These are phyloP conservation scores for Phragmites australis DNA, from an alignment of 176 grass and related monocot species.

Conservation along the genomic window DNA sequence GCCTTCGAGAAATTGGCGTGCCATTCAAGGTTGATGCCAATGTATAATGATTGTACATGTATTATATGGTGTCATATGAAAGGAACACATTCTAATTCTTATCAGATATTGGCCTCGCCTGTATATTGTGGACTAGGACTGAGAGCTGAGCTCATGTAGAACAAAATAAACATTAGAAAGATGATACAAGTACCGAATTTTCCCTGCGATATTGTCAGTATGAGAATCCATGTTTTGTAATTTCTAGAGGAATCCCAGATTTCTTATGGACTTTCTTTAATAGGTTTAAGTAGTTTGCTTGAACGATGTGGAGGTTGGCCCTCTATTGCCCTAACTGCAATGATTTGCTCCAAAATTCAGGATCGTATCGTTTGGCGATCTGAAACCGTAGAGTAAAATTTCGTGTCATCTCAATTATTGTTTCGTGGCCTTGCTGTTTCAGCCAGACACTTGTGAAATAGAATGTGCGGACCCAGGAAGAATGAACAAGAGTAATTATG, in stretches of 20 bases:
- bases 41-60: conserved; percentile 53
- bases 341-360: too few species aligned
- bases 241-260: background rate
- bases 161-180: conserved; percentile 29
- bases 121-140: conserved; percentile 52
- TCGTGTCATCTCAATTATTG: too few species aligned
- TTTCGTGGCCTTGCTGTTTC: too few species aligned
- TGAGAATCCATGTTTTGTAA: background rate
- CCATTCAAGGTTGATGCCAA: conserved; percentile 8
- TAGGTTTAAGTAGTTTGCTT: background rate
- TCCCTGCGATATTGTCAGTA: background rate
- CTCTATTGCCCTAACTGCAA: background rate
- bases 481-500: too few species aligned
- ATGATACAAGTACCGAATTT: background rate
- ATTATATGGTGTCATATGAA: conserved; percentile 38
- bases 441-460: too few species aligned
- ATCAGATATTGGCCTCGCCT: conserved; percentile 32
- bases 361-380: too few species aligned
- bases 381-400: too few species aligned
- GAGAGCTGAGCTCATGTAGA: conserved; percentile 16
- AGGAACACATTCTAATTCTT: conserved; percentile 37
- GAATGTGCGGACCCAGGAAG: too few species aligned
- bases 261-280: background rate
- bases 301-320: background rate
- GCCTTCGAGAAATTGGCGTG: background rate